Conservation (phyloP, 176 grass and related monocot species). For the Alopecurus myosuroides region DNA sequence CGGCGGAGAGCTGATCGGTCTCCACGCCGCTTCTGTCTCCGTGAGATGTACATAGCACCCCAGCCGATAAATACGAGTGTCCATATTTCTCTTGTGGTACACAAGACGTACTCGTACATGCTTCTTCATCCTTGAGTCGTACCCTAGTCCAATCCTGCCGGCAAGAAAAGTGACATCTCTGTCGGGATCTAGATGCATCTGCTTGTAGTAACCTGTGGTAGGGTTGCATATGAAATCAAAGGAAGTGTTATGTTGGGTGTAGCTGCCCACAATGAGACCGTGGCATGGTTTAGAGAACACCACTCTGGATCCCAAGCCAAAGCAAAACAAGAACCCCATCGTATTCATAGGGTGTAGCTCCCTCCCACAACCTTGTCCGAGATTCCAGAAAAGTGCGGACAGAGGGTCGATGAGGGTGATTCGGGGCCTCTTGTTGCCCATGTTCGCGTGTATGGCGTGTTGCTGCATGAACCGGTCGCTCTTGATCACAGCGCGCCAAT, state of each 20-base stretch:
- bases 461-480: neutral
- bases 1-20: neutral
- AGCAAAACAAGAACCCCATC: neutral
- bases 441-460: neutral
- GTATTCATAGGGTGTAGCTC: neutral
- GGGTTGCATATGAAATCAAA: constrained; percentile 13
- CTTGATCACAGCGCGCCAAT: neutral
- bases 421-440: neutral
- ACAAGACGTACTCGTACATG: neutral
- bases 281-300: constrained; percentile 20
- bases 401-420: neutral
- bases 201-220: neutral
- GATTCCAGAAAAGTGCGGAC: neutral
- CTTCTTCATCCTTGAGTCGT: neutral
- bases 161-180: neutral
- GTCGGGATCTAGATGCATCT: neutral
- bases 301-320: neutral
- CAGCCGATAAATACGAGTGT: neutral
- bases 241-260: neutral
- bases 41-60: neutral
- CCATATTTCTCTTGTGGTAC: neutral
- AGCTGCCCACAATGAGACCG: neutral
- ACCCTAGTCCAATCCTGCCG: neutral
- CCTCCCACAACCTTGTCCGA: neutral
- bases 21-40: neutral